Conservation (phyloP, 2,329 filamentous ascomycete genomes). For the Cyphellophora europaea region DNA sequence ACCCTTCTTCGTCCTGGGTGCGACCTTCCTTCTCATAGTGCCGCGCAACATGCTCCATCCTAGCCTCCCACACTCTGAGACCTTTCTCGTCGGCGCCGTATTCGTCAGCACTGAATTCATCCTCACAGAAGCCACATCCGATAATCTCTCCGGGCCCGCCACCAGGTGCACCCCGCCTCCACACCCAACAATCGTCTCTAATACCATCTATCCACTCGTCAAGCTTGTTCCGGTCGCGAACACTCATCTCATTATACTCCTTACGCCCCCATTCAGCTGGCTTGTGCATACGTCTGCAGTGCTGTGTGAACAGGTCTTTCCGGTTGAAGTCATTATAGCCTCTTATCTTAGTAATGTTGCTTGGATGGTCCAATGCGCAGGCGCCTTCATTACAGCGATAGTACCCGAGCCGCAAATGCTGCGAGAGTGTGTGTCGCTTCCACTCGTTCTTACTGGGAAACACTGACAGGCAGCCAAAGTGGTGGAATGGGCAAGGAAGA, state of each 20-base stretch:
- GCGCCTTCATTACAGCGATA: slow-evolving; percentile 65
- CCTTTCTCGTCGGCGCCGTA: slow-evolving; percentile 29
- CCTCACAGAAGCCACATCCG: slow-evolving; percentile 50
- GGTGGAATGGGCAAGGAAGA: slow-evolving; percentile 69
- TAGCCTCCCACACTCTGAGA: slow-evolving; percentile 60
- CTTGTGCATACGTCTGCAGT: slow-evolving; percentile 83
- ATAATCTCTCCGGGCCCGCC: slow-evolving; percentile 40
- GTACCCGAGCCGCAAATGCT: slow-evolving; percentile 66
- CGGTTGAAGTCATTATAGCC: slow-evolving; percentile 66
- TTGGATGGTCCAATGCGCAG: slow-evolving; percentile 33
- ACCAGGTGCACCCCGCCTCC: slow-evolving; percentile 52
- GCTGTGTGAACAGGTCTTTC: slow-evolving; percentile 85
- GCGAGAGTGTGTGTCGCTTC: slow-evolving; percentile 77
- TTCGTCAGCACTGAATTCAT: slow-evolving; percentile 12
- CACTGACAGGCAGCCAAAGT: slow-evolving; percentile 62
- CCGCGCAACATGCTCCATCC: slow-evolving; percentile 79
- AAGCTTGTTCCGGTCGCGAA: slow-evolving; percentile 14
- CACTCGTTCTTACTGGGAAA: slow-evolving; percentile 88
- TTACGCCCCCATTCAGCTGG: slow-evolving; percentile 20
- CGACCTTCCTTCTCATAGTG: slow-evolving; percentile 60
- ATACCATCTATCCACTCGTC: slow-evolving; percentile 48
- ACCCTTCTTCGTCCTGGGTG: slow-evolving; percentile 18
- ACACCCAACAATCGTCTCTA: slow-evolving; percentile 49
- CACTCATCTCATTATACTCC: not conserved
- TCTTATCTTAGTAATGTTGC: slow-evolving; percentile 2